Evolutionary conservation across 306 rosid species (phyloP).

Genomic region (Acmispon strigosus): DNA sequence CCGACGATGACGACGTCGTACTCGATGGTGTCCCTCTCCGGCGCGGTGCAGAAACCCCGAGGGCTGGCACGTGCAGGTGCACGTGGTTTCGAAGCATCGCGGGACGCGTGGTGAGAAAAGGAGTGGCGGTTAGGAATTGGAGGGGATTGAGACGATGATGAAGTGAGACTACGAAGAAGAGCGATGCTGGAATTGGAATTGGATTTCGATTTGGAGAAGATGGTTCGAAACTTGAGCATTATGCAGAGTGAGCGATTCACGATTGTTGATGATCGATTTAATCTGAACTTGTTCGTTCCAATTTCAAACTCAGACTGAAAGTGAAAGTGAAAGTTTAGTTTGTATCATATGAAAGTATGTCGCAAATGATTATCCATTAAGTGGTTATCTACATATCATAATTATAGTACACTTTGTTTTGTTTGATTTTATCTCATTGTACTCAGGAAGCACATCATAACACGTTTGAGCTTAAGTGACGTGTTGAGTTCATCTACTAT

Average conservation of each 20-base stretch:
- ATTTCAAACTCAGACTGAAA: no score
- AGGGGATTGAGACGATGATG: background rate
- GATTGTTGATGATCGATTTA: background rate
- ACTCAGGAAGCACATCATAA: background rate
- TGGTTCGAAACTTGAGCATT: conserved; percentile 36
- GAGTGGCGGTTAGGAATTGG: background rate
- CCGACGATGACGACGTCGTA: conserved; percentile 94
- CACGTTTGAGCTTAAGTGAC: background rate
- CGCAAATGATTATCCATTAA: no score
- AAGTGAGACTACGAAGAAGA: background rate
- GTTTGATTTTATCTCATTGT: no score
- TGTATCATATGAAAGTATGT: no score
- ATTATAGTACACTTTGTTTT: no score
- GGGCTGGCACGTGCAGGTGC: background rate
- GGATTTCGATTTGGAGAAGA: conserved; percentile 37
- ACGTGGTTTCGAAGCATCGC: background rate
- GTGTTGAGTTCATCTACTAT: background rate
- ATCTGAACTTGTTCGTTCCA: background rate
- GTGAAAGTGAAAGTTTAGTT: no score
- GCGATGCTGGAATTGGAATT: background rate
- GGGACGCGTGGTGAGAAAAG: background rate
- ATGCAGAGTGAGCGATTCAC: background rate
- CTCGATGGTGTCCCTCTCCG: conserved; percentile 55
- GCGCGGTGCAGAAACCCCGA: conserved; percentile 40
- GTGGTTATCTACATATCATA: no score